These are phyloP conservation scores for Saccharomyces mikatae DNA, from an alignment of 805 yeast species.

Conservation along the genomic window DNA sequence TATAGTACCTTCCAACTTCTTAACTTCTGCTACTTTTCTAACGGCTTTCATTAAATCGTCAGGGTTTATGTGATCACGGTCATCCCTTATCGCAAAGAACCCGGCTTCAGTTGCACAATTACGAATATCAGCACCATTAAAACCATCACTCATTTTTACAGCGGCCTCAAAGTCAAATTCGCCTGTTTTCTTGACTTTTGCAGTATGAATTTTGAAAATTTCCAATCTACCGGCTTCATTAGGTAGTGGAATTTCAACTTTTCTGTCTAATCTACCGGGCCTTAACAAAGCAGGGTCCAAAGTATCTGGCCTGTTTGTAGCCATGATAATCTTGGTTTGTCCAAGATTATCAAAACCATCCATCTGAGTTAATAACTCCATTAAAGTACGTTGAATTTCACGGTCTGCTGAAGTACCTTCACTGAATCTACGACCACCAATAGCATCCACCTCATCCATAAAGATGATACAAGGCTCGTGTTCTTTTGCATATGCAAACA, in stretches of 20 bases:
- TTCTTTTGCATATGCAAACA: slow-evolving; percentile 96
- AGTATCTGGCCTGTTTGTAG: slow-evolving; percentile 98
- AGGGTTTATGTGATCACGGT: slow-evolving; percentile 88
- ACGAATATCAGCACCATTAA: slow-evolving; percentile 97
- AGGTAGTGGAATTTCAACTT: slow-evolving; percentile 90
- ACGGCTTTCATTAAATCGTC: slow-evolving; percentile 96
- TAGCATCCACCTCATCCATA: slow-evolving; percentile 98
- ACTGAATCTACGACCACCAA: slow-evolving; percentile 94
- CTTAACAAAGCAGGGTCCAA: slow-evolving; percentile 93
- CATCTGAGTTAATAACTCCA: slow-evolving; percentile 96
- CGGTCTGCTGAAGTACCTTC: slow-evolving; percentile 99
- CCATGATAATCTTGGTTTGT: slow-evolving; percentile 96
- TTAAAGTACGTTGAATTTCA: slow-evolving; percentile 93
- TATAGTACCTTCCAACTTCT: slow-evolving; percentile 91
- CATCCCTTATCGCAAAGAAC: slow-evolving; percentile 95
- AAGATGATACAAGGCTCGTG: slow-evolving; percentile 97
- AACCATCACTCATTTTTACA: slow-evolving; percentile 97
- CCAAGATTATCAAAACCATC: slow-evolving; percentile 97
- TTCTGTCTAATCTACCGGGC: slow-evolving; percentile 95
- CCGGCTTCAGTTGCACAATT: slow-evolving; percentile 98
- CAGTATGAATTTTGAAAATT: slow-evolving; percentile 86
- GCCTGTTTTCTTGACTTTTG: slow-evolving; percentile 80
- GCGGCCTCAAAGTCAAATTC: slow-evolving; percentile 96
- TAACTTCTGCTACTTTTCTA: slow-evolving; percentile 91
- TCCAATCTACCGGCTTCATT: slow-evolving; percentile 93